Evolutionary conservation across 257 asterid species (phyloP), one percentile per base, ranked within the genome.

Genomic region (Ocimum tenuiflorum): DNA sequence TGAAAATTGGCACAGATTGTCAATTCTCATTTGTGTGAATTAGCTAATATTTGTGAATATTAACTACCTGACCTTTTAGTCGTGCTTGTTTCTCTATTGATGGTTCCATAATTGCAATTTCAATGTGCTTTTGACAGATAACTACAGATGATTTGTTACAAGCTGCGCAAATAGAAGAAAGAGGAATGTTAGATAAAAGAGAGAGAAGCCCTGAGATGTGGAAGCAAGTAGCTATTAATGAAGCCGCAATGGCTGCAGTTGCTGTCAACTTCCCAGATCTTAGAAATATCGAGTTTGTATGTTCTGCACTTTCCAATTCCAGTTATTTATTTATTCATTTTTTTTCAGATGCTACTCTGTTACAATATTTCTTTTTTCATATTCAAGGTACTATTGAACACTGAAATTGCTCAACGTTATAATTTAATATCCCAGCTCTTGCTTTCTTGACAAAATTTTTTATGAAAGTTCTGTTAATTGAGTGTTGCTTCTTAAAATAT

Each of bases 81-180:
- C 19, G 39, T 54, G 75, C 29, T 29, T 71, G n/a, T n/a, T 67
- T 7, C 4, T 17, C 53, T 19, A 8, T 35, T 8, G 45, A 49
- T 58, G 54, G 39, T 60, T 43, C 22, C 38, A 11, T 39, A 31
- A 62, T 36, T 47, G 53, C 54, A 33, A 48, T 9, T 64, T 24
- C 15, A 29, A 52, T 67, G 70, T 17, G 15, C 48, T 62, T 81
- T 41, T 57, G 71, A 78, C 70, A 94, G 99, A 94, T 94, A 75
- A 94, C 97, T 14, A 94, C 95, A 36, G 97, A 90, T 75, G 97
- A 90, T 73, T 77, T 94, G 83, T 68, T 94, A 73, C 99, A 90
- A 94, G 97, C 99, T 73, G 99, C 96, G 35, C 95, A 94, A 86
- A 83, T 94, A 72, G 99, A 94, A 85, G 97, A 94, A 77, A 73